Evolutionary conservation across 352 stramenopile genomes (phyloP).

Genomic region (Phytophthora colocasiae): DNA sequence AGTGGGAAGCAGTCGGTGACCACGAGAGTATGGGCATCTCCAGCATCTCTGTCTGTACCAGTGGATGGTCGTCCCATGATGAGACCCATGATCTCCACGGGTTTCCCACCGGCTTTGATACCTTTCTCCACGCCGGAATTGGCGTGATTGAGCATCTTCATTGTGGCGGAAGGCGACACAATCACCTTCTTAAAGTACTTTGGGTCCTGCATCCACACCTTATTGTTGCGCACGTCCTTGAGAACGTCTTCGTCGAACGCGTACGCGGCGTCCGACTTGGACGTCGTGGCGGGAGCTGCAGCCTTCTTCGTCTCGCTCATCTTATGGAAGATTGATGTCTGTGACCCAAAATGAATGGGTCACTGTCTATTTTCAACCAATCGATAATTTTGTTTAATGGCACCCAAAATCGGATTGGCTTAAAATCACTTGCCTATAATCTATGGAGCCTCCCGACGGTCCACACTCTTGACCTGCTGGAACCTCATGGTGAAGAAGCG

Average conservation of each 20-base stretch:
- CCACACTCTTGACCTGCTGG: slow-evolving; percentile 17
- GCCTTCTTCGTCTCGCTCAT: slow-evolving; percentile 31
- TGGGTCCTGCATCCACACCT: slow-evolving; percentile 92
- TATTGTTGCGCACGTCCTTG: slow-evolving; percentile 88
- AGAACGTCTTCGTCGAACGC: slow-evolving; percentile 87
- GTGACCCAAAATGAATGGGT: not conserved
- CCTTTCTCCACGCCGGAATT: slow-evolving; percentile 98
- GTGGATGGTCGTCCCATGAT: slow-evolving; percentile 94
- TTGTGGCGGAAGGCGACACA: slow-evolving; percentile 92
- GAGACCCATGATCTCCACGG: slow-evolving; percentile 99
- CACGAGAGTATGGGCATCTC: slow-evolving; percentile 93
- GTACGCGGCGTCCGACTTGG: slow-evolving; percentile 73
- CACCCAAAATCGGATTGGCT: slow-evolving; percentile 10
- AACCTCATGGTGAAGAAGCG: slow-evolving; percentile 57
- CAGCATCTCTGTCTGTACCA: slow-evolving; percentile 84
- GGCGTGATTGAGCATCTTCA: slow-evolving; percentile 99
- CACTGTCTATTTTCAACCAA: no score
- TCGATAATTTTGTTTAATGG: no score
- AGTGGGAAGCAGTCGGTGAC: slow-evolving; percentile 98
- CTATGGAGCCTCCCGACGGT: slow-evolving; percentile 1
- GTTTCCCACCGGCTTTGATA: slow-evolving; percentile 95
- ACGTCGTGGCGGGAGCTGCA: slow-evolving; percentile 17
- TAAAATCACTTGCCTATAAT: not conserved
- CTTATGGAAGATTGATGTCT: slow-evolving; percentile 35
- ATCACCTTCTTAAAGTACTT: slow-evolving; percentile 98